Base-by-base conservation (phyloP, 2,329 filamentous ascomycete species). In the Chrysosporium queenslandicum region DNA sequence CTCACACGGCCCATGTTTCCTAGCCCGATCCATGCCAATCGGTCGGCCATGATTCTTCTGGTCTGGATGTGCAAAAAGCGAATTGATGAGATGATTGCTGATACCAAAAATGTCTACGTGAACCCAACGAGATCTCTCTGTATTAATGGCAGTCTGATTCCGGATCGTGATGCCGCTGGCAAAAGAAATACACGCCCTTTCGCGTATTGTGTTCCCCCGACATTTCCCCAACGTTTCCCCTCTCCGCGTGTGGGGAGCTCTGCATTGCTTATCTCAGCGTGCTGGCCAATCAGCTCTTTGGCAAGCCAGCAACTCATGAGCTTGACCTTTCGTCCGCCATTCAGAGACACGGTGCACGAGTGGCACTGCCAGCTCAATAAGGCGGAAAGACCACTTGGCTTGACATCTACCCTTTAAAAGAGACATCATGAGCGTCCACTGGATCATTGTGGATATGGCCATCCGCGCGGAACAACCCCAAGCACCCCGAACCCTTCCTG, bases 1-100 rank as follows among this genome's bases (percentile, higher is more conserved):
- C 50, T 41, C 53, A 61, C 60, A 57, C 55, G 53, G 42, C 59
- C 60, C 58, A 62, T 62, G 41, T 62, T 62, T 36, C 60, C 60
- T 32, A 61, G 21, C 2, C 60, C 60, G 36, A 62, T 61, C 55
- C 52, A 65, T 53, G 54, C 56, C 55, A 54, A 16, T 45, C 55
- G 54, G 3, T 48, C 32, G 6, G 46, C 32, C 34, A 39, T 39
- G 9, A 27, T 43, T 7, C 5, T n/a, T n/a, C n/a, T n/a, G n/a
- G n/a, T n/a, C n/a, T 7, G n/a, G 9, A 5, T 27, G 27, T 23
- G n/a, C 14, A n/a, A 37, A 16, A 18, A 7, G 3, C 34, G n/a
- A 37, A 4, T n/a, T 18, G n/a, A n/a, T n/a, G n/a, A n/a, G n/a
- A n/a, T n/a, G n/a, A n/a, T n/a, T n/a, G n/a, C n/a, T n/a, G n/a